Evolutionary conservation across 163 green algal genomes (phyloP), one percentile per base, ranked within the genome.

Genomic region (Scenedesmus sp.): DNA sequence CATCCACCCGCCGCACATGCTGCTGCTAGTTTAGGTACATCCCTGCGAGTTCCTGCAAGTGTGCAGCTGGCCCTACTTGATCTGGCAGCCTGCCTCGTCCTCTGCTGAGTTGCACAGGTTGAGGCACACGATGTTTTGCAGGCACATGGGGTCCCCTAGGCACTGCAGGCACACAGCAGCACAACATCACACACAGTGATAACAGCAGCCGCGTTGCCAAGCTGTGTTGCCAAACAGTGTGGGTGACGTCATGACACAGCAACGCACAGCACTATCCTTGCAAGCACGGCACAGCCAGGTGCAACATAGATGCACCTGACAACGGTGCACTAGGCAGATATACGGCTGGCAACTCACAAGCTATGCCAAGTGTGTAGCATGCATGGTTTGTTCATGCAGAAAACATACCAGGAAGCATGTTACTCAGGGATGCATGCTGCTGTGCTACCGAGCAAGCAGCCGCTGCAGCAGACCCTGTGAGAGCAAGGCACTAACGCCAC

Each of bases 51-150:
- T 46, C 15, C 66, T 76, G 66, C 82, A 87, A 87, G 52, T 59
- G 76, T 4, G 8, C 10, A 60, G 3, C 2, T 59, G n/a, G 77
- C 52, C 46, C 8, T 16, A 85, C 52, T 15, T 56, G 52, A 57
- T 85, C 46, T 98, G 96, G 91, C 97, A 99, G 52, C 93, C 97
- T 6, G 95, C 94, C 93, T 99, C 97, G 88, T 99, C 97, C 3
- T 94, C 90, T 26, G 89, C 73, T 8, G 91, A 90, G 88, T 97
- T 96, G 95, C 96, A 98, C 7, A 92, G 54, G 46, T 99, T 93
- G n/a, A 99, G 91, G 95, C 97, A 99, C 9, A 97, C 94, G 6
- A 99, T 93, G 92, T 98, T 97, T 84, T 98, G 95, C n/a, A 97
- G 81, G 94, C 97, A 99, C 76, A 95, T 91, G 7, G 88, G 89